Conservation (phyloP, 305 asterid species). For the Plantago coronopus region DNA sequence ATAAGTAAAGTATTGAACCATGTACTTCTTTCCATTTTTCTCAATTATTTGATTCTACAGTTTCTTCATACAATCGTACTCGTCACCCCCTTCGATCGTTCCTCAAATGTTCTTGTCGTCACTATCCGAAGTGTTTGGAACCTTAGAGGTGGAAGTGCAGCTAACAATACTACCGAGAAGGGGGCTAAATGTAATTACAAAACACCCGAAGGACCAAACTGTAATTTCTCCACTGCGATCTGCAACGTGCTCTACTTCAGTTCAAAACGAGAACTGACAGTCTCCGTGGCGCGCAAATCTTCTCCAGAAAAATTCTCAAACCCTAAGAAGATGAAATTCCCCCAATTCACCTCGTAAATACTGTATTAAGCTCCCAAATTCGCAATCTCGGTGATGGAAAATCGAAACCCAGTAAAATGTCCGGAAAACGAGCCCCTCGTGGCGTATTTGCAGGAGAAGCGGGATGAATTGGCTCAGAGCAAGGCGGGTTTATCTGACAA, state of each 20-base stretch:
- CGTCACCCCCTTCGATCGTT: too few species aligned
- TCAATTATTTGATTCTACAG: too few species aligned
- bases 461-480: constrained; percentile 60
- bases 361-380: not conserved
- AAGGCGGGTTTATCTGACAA: constrained; percentile 75
- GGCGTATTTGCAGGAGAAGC: constrained; percentile 53
- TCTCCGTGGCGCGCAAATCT: constrained; percentile 39
- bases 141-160: too few species aligned
- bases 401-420: constrained; percentile 41
- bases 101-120: too few species aligned
- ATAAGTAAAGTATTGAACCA: too few species aligned
- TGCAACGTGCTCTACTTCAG: not conserved
- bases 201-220: too few species aligned
- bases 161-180: too few species aligned
- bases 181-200: too few species aligned
- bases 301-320: constrained; percentile 2
- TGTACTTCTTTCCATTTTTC: too few species aligned
- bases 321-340: constrained; percentile 20
- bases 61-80: too few species aligned
- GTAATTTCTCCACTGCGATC: not conserved
- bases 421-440: constrained; percentile 67
- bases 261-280: constrained; percentile 24
- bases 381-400: constrained; percentile 37
- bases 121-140: too few species aligned
- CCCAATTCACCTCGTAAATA: constrained; percentile 1